Evolutionary conservation across 2,329 filamentous ascomycete species (phyloP), one percentile per base, ranked within the genome.

Genomic region (Geoglossum cookeanum): DNA sequence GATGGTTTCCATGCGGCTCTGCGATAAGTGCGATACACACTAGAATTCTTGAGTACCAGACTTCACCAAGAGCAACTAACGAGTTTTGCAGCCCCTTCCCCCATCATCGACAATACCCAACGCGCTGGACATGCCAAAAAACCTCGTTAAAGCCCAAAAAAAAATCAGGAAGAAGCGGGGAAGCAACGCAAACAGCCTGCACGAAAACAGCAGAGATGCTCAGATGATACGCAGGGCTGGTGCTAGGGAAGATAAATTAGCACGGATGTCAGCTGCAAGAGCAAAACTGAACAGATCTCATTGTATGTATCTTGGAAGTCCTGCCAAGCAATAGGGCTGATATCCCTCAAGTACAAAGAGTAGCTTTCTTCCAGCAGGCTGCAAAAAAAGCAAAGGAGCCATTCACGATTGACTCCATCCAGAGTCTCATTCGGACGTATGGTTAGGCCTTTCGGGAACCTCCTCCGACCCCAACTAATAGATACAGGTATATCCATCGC

Each of bases 131-230:
- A 94, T 94, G 89, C 79, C 87, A 13, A 84, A 81, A 66, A 80
- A 83, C 49, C 72, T 96, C 5, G 74, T 80, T 61, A 97, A 96
- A 68, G 85, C 92, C 22, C 80, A 85, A 61, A 97, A 97, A 73
- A 81, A 88, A 62, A 91, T 97, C 62, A 75, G 81, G 37, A 95
- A 94, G 74, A 96, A 96, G 77, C 81, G 85, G 62, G 80, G 81
- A 62, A 81, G 81, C 22, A 80, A 81, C 44, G 77, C 87, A 52
- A 82, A 83, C 33, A 77, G 84, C 11, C 76, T 97, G 27, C 91
- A 97, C 66, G 85, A 89, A 69, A 88, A 88, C 68, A 95, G 89
- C 60, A 78, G 92, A 62, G 87, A 97, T 73, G 86, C 89, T 3
- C 80, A 84, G 65, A 80, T 87, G 55, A 74, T 97, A 61, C 84